These are phyloP conservation scores for Lipomyces kockii DNA, from an alignment of 805 yeast species.

Conservation along the genomic window DNA sequence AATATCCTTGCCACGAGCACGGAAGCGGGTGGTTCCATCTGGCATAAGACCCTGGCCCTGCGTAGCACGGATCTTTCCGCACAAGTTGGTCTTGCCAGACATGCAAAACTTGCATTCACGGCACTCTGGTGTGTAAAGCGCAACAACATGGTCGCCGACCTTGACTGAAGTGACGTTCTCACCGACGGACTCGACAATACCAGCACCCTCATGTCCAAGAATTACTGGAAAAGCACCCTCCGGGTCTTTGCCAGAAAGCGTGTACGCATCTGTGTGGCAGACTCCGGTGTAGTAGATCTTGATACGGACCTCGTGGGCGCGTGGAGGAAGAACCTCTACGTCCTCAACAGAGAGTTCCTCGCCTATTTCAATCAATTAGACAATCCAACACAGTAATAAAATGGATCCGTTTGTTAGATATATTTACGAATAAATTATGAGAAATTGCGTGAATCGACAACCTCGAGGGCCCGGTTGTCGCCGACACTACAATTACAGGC, in stretches of 20 bases:
- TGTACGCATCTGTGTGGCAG: slow-evolving; percentile 98
- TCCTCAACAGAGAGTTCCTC: slow-evolving; percentile 78
- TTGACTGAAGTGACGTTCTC: slow-evolving; percentile 90
- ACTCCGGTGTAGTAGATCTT: slow-evolving; percentile 88
- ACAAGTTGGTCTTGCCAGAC: slow-evolving; percentile 94
- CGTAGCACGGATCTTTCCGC: slow-evolving; percentile 94
- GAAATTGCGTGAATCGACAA: background rate
- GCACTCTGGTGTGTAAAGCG: slow-evolving; percentile 97
- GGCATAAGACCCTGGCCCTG: slow-evolving; percentile 99
- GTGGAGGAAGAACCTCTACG: slow-evolving; percentile 90
- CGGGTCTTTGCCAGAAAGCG: slow-evolving; percentile 91
- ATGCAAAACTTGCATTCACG: slow-evolving; percentile 91
- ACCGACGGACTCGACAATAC: slow-evolving; percentile 92
- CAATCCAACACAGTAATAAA: background rate
- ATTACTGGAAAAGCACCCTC: slow-evolving; percentile 95
- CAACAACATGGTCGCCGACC: slow-evolving; percentile 91
- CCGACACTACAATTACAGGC: background rate
- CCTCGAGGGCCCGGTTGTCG: background rate
- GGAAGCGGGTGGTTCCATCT: slow-evolving; percentile 93
- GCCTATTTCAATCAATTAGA: slow-evolving; percentile 19
- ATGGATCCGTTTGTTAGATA: background rate
- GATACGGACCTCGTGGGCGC: slow-evolving; percentile 96
- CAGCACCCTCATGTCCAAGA: slow-evolving; percentile 98
- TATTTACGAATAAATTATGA: background rate
- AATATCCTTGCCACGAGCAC: slow-evolving; percentile 75